Evolutionary conservation across 2,329 filamentous ascomycete species (phyloP), one percentile per base, ranked within the genome.

Genomic region (Immersiporthe knoxdaviesiana): DNA sequence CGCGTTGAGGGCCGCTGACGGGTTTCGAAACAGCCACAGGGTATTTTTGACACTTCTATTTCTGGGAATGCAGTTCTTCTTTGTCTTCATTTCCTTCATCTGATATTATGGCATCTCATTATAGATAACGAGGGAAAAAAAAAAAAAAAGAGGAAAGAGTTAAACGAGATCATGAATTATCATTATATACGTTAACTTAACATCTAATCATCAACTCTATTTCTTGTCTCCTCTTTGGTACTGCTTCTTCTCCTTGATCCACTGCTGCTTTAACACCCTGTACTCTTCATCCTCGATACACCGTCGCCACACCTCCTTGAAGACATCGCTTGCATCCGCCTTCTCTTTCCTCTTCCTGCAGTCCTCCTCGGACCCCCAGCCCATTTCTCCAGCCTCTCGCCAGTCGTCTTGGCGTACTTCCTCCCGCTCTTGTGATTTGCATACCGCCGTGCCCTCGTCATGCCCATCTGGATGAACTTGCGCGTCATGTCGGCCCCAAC

Each of bases 401-500:
- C 76, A 65, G 76, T 65, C 75, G 78, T 72, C 79, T 80, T 75
- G 11, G 65, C 73, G 66, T 88, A 88, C 74, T 89, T 90, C 35
- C 83, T 81, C 0, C 87, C 88, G 0, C 86, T 81, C 41, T 81
- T 79, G 65, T 84, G 79, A 70, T 89, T 89, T 21, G 86, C 86
- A 77, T 89, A 89, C 69, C 87, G 77, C 73, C 84, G 87, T 2
- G 87, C 84, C 21, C 88, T 77, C 27, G 88, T 90, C 86, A 89
- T 89, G 1, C 88, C 84, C 88, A 90, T 90, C 76, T 90, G 87
- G 8, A 90, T 81, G 72, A 89, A 90, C 74, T 90, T 90, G 35
- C 87, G 79, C 24, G 82, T 78, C 87, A 90, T 90, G 68, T 90
- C 88, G 80, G 88, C 88, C 14, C 88, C 88, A 0, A 90, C 85